These are phyloP conservation scores for Heritiera fomes DNA, from an alignment of 345 rosid species.

Conservation along the genomic window DNA sequence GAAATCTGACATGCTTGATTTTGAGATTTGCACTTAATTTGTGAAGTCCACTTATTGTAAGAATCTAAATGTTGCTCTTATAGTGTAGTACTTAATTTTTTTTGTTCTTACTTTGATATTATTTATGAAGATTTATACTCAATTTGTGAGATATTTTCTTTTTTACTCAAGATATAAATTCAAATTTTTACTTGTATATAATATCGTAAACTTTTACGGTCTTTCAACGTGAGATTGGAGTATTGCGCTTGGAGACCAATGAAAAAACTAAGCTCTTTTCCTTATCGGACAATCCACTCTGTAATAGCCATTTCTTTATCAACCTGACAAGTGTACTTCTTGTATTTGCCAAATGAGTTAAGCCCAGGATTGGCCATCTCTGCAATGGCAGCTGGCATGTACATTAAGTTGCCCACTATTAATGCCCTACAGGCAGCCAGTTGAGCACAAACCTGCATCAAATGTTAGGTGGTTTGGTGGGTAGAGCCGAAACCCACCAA, in stretches of 20 bases:
- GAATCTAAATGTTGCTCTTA: too few species aligned
- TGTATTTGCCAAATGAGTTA: conserved; percentile 69
- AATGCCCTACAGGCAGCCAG: conserved; percentile 88
- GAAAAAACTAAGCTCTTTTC: conserved; percentile 72
- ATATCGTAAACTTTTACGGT: too few species aligned
- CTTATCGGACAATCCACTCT: conserved; percentile 69
- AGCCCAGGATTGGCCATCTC: conserved; percentile 57
- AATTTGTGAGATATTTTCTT: too few species aligned
- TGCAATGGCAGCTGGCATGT: conserved; percentile 85
- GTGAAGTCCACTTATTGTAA: too few species aligned
- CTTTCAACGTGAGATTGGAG: too few species aligned
- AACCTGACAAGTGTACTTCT: conserved; percentile 35
- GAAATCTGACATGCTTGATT: conserved; percentile 82
- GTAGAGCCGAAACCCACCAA: too few species aligned
- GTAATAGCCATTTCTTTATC: conserved; percentile 55
- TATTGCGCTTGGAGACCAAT: conserved; percentile 48
- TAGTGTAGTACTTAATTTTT: too few species aligned
- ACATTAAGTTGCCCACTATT: conserved; percentile 84
- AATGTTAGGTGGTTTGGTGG: background rate
- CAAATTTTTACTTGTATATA: too few species aligned
- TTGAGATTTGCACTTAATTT: too few species aligned
- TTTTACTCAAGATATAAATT: too few species aligned
- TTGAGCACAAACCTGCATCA: conserved; percentile 80
- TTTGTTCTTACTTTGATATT: too few species aligned
- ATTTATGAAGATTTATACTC: too few species aligned